A percentile compares a stretch with the other conserved stretches of the same genome.
Conservation (phyloP, 192 early-diverging fungal species). For the Coemansia reversa region DNA sequence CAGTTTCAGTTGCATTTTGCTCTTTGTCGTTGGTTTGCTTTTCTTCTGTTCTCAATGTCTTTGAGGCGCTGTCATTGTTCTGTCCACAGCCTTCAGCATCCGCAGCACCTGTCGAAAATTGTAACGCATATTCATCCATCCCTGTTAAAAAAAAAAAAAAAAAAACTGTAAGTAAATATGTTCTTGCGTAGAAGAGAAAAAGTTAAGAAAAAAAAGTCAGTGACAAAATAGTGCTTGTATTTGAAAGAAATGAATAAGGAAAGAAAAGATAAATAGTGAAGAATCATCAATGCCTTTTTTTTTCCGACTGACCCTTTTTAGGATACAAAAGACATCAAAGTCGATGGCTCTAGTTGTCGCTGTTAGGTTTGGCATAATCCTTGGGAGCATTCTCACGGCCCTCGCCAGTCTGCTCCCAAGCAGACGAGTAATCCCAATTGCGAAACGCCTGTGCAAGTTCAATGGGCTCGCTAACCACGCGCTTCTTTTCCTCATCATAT, state of each 20-base stretch:
- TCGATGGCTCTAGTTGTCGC: constrained; percentile 11
- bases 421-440: constrained; percentile 92
- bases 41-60: neutral
- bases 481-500: constrained; percentile 98
- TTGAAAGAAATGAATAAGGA: constrained; percentile 1
- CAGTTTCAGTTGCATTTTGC: neutral
- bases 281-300: neutral
- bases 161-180: neutral
- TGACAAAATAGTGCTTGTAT: neutral
- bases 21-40: constrained; percentile 6
- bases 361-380: constrained; percentile 43
- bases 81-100: constrained; percentile 41
- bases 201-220: neutral
- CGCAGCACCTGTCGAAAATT: constrained; percentile 42
- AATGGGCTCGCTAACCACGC: constrained; percentile 93
- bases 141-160: constrained; percentile 3
- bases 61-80: constrained; percentile 5
- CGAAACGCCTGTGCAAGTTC: constrained; percentile 95
- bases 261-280: neutral
- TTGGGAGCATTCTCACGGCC: constrained; percentile 54
- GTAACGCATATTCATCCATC: constrained; percentile 43
- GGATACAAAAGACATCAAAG: neutral
- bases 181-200: neutral
- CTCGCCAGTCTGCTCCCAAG: constrained; percentile 88
- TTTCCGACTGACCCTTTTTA: no score